Conservation (phyloP, 345 rosid species). For the Alliaria petiolata region DNA sequence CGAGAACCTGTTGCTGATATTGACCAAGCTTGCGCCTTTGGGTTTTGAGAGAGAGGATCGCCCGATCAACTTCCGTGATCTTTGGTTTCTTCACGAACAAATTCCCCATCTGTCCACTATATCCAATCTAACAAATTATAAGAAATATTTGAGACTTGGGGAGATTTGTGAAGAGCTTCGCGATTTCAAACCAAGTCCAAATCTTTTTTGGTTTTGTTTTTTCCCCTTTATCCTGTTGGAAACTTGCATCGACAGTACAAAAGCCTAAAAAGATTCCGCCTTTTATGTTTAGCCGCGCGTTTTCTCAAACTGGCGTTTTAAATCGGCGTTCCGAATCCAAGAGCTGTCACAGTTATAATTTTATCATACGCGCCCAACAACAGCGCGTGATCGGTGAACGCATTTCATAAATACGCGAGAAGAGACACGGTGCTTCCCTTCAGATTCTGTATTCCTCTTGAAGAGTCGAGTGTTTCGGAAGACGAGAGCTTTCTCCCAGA, state of each 20-base stretch:
- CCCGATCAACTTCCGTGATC: constrained; percentile 89
- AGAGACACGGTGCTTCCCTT: not conserved
- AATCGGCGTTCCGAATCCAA: not conserved
- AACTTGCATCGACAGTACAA: not conserved
- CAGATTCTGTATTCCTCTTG: not conserved
- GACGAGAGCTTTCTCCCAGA: not conserved
- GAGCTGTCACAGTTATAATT: not conserved
- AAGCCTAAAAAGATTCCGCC: not conserved
- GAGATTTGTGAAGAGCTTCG: not conserved
- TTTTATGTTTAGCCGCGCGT: constrained; percentile 7
- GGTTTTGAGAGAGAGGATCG: constrained; percentile 91
- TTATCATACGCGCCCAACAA: constrained; percentile 2
- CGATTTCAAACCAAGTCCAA: constrained; percentile 21
- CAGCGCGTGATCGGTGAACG: constrained; percentile 26
- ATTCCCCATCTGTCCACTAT: constrained; percentile 62
- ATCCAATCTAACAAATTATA: not conserved
- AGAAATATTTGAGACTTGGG: not conserved
- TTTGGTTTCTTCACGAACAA: constrained; percentile 91
- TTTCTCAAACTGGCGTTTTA: constrained; percentile 22
- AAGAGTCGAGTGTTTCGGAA: not conserved
- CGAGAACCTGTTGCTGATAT: constrained; percentile 79
- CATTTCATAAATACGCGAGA: not conserved
- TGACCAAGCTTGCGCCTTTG: constrained; percentile 91
- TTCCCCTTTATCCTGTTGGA: not conserved
- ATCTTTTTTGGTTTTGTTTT: not conserved